Evolutionary conservation across 345 rosid genomes (phyloP).

Genomic region (Clarkia xantiana): DNA sequence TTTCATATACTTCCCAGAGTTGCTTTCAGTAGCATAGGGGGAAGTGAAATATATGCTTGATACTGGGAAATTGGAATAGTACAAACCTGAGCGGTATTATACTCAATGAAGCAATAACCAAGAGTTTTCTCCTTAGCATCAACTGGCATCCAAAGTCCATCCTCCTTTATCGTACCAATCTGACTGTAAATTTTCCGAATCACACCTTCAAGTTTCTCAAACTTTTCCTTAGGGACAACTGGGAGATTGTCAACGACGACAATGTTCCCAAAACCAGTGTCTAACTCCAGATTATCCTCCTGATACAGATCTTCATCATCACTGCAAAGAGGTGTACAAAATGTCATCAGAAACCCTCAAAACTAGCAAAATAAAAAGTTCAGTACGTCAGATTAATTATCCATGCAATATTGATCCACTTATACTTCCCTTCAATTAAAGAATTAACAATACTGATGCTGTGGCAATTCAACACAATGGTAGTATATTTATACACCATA

Average conservation of each 20-base stretch:
- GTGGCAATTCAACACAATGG: no score
- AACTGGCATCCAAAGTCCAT: slow-evolving; percentile 82
- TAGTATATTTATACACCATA: no score
- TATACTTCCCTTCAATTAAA: no score
- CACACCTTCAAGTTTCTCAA: slow-evolving; percentile 78
- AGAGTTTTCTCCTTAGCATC: slow-evolving; percentile 48
- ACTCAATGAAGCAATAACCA: slow-evolving; percentile 85
- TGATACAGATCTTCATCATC: slow-evolving; percentile 74
- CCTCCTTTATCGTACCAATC: slow-evolving; percentile 70
- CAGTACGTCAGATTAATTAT: background rate
- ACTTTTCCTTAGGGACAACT: slow-evolving; percentile 60
- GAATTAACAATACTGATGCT: no score
- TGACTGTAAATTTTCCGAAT: slow-evolving; percentile 61
- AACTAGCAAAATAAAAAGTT: background rate
- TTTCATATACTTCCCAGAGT: no score
- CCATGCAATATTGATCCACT: no score
- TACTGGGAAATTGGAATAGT: background rate
- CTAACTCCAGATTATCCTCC: slow-evolving; percentile 56
- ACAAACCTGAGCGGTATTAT: slow-evolving; percentile 60
- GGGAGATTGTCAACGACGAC: slow-evolving; percentile 83
- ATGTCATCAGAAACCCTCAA: background rate
- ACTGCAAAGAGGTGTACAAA: slow-evolving; percentile 15
- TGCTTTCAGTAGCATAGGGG: no score
- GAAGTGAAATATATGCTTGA: no score
- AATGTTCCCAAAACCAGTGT: slow-evolving; percentile 57